A percentile compares a stretch with the other conserved stretches of the same genome.
These are phyloP conservation scores for Lactuca saligna DNA, from an alignment of 129 eudicot species.

Conservation along the genomic window DNA sequence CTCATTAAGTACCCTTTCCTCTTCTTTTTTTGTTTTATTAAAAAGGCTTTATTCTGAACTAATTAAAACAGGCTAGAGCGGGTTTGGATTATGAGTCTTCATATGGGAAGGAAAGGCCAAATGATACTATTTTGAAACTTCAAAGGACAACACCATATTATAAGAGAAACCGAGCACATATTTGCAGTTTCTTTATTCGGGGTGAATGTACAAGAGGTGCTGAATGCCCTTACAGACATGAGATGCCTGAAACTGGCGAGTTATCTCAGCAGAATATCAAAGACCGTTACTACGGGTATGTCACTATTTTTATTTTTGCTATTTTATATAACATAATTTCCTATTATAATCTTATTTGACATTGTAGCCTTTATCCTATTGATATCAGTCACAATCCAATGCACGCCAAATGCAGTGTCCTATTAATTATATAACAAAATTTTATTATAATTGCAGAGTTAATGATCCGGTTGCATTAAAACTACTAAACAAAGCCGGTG, in stretches of 20 bases:
- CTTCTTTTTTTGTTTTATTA: too few species aligned
- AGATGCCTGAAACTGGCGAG: slow-evolving; percentile 97
- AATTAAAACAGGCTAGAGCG: slow-evolving; percentile 73
- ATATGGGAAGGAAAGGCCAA: slow-evolving; percentile 78
- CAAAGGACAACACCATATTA: slow-evolving; percentile 94
- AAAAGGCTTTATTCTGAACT: neutral
- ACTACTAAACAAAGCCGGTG: slow-evolving; percentile 95
- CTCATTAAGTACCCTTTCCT: too few species aligned
- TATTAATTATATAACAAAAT: too few species aligned
- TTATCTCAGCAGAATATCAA: slow-evolving; percentile 91
- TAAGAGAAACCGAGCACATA: slow-evolving; percentile 93
- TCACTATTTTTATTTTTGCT: neutral
- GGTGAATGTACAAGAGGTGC: slow-evolving; percentile 99
- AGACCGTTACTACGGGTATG: slow-evolving; percentile 98
- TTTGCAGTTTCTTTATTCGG: slow-evolving; percentile 87
- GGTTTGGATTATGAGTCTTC: slow-evolving; percentile 96
- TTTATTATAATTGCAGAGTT: slow-evolving; percentile 45
- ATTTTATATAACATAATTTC: too few species aligned
- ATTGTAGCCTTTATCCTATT: too few species aligned
- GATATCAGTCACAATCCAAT: too few species aligned
- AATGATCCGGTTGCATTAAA: slow-evolving; percentile 95
- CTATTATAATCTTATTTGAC: too few species aligned
- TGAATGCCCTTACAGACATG: slow-evolving; percentile 98
- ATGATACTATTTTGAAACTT: slow-evolving; percentile 88
- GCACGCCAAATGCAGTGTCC: neutral